Conservation (phyloP, 148 eudicot genomes). For the Vaccinium corymbosum region DNA sequence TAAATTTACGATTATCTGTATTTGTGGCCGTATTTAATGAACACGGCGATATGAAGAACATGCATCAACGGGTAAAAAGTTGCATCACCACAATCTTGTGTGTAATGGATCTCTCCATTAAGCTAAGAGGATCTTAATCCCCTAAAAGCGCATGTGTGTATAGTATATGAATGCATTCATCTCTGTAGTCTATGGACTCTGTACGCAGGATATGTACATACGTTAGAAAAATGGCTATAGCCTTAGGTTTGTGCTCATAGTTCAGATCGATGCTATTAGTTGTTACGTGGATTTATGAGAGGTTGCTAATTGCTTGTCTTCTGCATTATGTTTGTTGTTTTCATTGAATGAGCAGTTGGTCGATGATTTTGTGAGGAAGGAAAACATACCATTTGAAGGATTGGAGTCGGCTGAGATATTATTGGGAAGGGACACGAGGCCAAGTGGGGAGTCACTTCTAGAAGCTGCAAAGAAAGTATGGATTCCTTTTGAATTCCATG, state of each 20-base stretch:
- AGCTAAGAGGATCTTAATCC: not conserved
- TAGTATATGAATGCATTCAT: not conserved
- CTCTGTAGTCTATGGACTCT: not conserved
- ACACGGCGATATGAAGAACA: not conserved
- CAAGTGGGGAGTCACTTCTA: conserved; percentile 80
- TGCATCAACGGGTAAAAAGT: not conserved
- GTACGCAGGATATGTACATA: not conserved
- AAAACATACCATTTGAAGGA: conserved; percentile 54
- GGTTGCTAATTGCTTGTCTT: not conserved
- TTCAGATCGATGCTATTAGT: not conserved
- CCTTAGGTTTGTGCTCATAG: not conserved
- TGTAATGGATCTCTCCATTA: not conserved
- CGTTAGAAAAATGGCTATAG: not conserved
- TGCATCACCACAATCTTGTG: not conserved
- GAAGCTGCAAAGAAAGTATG: conserved; percentile 88
- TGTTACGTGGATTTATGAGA: not conserved
- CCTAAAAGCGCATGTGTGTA: not conserved
- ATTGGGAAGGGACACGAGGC: conserved; percentile 94
- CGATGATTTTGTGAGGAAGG: conserved; percentile 70
- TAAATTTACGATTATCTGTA: too few relatives aligned
- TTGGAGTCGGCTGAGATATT: conserved; percentile 46
- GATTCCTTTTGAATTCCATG: not conserved
- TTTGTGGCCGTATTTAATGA: not conserved
- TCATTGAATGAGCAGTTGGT: conserved; percentile 46
- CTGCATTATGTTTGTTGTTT: not conserved